phyloP scores from a whole-genome alignment of 768 basidiomycete genomes.

The Macrolepiota fuliginosa region DNA sequence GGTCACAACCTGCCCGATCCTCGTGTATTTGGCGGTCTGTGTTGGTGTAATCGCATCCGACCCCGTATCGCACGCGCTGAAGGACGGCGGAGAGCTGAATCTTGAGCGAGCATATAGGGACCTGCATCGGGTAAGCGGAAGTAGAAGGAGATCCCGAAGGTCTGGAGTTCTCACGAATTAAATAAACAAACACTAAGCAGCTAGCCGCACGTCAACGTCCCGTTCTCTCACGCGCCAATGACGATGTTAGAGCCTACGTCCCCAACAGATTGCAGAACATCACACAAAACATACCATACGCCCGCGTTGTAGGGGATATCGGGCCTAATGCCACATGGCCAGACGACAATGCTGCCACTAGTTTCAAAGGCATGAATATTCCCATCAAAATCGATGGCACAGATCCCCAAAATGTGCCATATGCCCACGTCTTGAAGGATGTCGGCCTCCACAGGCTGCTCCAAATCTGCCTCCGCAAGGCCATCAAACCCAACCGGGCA shows the following conservation, averaged over 20 bases:
- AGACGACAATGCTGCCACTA: constrained; percentile 22
- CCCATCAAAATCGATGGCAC: constrained; percentile 59
- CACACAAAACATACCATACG: not conserved
- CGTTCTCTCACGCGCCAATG: constrained; percentile 17
- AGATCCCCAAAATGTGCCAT: too few species aligned
- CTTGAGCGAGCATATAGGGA: constrained; percentile 15
- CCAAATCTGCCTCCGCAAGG: too few species aligned
- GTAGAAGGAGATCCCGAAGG: not conserved
- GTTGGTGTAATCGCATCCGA: constrained; percentile 12
- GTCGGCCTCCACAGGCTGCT: too few species aligned
- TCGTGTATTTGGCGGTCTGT: not conserved
- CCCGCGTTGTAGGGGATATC: constrained; percentile 16
- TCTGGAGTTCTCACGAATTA: not conserved
- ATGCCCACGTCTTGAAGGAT: too few species aligned
- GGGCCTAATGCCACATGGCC: constrained; percentile 43
- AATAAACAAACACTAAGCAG: not conserved
- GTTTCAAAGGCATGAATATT: constrained; percentile 61
- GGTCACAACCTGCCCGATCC: not conserved
- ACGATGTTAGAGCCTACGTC: constrained; percentile 12
- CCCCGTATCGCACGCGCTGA: constrained; percentile 9
- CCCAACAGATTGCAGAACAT: constrained; percentile 14
- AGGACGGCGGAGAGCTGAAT: constrained; percentile 9
- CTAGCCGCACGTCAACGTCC: constrained; percentile 17
- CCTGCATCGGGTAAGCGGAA: constrained; percentile 16
- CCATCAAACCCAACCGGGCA: too few species aligned